These are phyloP conservation scores for Fragilaria crotonensis DNA, from an alignment of 108 stramenopile species.

Conservation along the genomic window DNA sequence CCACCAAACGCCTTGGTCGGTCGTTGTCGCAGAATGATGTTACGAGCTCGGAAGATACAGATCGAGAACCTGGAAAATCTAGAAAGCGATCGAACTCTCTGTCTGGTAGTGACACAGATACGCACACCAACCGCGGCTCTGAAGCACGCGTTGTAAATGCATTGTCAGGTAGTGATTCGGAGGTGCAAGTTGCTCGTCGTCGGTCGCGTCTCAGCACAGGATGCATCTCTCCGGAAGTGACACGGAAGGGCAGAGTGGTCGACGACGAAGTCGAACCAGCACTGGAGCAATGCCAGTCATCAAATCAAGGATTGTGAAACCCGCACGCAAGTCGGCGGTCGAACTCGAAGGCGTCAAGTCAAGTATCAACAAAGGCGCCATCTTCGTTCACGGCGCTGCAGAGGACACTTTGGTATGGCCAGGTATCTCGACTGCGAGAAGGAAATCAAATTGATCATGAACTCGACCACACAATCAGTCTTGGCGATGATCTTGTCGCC, in stretches of 20 bases:
- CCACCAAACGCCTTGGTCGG: conserved; percentile 1
- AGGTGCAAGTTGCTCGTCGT: not conserved
- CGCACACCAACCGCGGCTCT: not conserved
- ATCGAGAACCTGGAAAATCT: not conserved
- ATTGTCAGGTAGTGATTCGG: not conserved
- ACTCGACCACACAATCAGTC: conserved; percentile 19
- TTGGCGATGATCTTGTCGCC: conserved; percentile 13
- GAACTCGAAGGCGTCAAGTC: not conserved
- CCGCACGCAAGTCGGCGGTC: not conserved
- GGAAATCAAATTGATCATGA: conserved; percentile 47
- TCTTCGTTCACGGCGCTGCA: conserved; percentile 35
- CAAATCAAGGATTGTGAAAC: not conserved
- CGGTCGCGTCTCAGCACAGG: not conserved
- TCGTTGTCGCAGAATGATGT: not conserved
- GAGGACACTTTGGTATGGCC: conserved; percentile 44
- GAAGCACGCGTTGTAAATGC: not conserved
- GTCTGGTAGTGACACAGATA: conserved; percentile 1
- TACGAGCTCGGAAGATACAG: no score
- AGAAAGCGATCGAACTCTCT: not conserved
- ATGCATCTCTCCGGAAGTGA: not conserved
- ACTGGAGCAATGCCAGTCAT: not conserved
- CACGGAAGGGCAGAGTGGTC: not conserved
- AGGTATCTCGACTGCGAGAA: conserved; percentile 51
- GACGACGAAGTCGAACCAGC: not conserved
- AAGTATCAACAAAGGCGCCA: not conserved